Percentiles rank a stretch among this genome's conserved stretches.
Conservation (phyloP, 148 eudicot species). For the Arbutus unedo region DNA sequence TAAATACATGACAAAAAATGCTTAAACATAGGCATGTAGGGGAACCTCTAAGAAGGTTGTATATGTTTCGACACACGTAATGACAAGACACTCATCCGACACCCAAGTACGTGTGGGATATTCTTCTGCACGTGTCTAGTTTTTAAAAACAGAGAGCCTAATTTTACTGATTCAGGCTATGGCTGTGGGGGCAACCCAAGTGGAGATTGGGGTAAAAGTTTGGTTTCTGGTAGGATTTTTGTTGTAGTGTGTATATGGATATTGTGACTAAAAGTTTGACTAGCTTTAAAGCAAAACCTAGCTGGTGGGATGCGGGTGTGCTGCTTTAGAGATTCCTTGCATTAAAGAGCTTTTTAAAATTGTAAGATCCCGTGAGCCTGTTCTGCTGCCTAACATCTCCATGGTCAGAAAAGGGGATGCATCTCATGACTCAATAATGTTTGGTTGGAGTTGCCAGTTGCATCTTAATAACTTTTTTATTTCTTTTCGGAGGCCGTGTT, state of each 20-base stretch:
- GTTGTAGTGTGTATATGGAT: background rate
- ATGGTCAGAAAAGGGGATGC: background rate
- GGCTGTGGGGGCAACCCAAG: background rate
- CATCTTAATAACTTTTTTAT: no score
- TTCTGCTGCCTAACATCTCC: background rate
- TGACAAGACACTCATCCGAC: background rate
- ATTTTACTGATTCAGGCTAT: background rate
- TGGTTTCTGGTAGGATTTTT: background rate
- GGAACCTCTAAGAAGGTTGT: background rate
- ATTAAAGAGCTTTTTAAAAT: background rate
- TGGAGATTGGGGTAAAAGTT: conserved; percentile 9
- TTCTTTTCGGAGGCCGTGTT: background rate
- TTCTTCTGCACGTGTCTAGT: background rate
- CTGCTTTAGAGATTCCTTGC: background rate
- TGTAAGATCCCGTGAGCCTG: background rate
- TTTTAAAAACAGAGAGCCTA: background rate
- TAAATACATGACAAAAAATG: no score
- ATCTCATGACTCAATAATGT: background rate
- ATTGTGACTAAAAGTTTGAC: background rate
- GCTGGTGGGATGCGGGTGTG: background rate
- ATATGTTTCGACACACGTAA: background rate
- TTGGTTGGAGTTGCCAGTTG: no score
- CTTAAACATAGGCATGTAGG: no score
- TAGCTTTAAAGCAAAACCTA: background rate
- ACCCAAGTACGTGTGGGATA: background rate